Percentiles rank a stretch among this genome's conserved stretches.
These are phyloP conservation scores for Solanum infundibuliforme DNA, from an alignment of 257 asterid species.

Conservation along the genomic window DNA sequence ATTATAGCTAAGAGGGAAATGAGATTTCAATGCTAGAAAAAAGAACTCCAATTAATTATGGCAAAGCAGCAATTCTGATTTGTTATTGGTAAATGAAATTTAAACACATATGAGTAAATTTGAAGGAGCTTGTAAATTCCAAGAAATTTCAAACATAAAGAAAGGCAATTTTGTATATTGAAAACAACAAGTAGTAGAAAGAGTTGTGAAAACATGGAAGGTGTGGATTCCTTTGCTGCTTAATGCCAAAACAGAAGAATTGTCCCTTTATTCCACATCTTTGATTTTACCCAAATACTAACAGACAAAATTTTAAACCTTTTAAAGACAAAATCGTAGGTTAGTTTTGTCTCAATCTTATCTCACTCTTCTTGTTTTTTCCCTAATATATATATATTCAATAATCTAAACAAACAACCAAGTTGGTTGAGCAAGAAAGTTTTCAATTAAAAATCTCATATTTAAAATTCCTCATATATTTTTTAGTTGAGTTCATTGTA, in stretches of 20 bases:
- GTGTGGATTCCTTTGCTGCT: background rate
- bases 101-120: background rate
- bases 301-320: constrained; percentile 13
- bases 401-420: background rate
- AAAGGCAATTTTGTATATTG: background rate
- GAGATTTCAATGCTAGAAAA: background rate
- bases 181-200: background rate
- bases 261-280: constrained; percentile 6
- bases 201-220: background rate
- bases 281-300: constrained; percentile 19
- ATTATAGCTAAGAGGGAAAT: background rate
- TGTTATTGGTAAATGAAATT: background rate
- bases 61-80: background rate
- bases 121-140: background rate
- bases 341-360: background rate
- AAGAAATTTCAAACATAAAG: background rate
- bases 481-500: too few relatives aligned
- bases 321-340: background rate
- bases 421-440: background rate
- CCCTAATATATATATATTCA: background rate
- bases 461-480: background rate
- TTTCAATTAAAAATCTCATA: background rate
- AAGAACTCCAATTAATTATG: background rate
- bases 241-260: constrained; percentile 15
- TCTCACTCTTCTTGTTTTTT: background rate